Conservation (phyloP, 805 yeast genomes). For the Cyberlindnera bimundalis region DNA sequence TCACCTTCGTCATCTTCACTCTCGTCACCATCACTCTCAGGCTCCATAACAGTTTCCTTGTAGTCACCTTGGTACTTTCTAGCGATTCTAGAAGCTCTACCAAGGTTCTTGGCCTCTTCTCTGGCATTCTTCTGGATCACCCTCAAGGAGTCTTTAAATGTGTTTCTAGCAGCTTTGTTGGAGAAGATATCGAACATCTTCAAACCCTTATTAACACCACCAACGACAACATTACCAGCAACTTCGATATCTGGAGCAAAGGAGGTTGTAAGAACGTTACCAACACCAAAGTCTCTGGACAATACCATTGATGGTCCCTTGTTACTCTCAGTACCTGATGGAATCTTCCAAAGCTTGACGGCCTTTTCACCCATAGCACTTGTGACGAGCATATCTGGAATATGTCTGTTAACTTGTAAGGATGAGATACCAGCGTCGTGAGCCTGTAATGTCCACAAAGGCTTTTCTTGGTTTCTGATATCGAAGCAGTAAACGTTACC, state of each 20-base stretch:
- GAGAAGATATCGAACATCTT: slow-evolving; percentile 92
- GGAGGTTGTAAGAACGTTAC: slow-evolving; percentile 77
- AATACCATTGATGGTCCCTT: slow-evolving; percentile 79
- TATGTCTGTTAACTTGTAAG: slow-evolving; percentile 60
- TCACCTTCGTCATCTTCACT: slow-evolving; percentile 29
- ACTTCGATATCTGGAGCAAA: slow-evolving; percentile 88
- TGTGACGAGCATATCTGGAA: slow-evolving; percentile 76
- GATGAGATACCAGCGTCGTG: slow-evolving; percentile 93
- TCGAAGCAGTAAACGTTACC: slow-evolving; percentile 91
- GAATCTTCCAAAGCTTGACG: slow-evolving; percentile 85
- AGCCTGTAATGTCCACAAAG: slow-evolving; percentile 95
- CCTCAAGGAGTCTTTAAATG: slow-evolving; percentile 59
- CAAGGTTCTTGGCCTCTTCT: slow-evolving; percentile 49
- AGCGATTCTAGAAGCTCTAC: slow-evolving; percentile 69
- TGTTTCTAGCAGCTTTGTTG: slow-evolving; percentile 70
- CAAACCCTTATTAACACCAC: slow-evolving; percentile 81
- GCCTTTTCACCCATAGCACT: slow-evolving; percentile 89
- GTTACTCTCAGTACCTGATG: slow-evolving; percentile 24
- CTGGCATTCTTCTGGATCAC: slow-evolving; percentile 54
- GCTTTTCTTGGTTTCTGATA: slow-evolving; percentile 60
- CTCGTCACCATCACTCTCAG: slow-evolving; percentile 61
- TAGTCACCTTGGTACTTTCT: slow-evolving; percentile 58
- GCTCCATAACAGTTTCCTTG: slow-evolving; percentile 55
- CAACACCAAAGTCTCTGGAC: slow-evolving; percentile 90
- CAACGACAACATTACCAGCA: slow-evolving; percentile 78